phyloP scores from a whole-genome alignment of 768 basidiomycete species.

The Hygrocybe punicea region DNA sequence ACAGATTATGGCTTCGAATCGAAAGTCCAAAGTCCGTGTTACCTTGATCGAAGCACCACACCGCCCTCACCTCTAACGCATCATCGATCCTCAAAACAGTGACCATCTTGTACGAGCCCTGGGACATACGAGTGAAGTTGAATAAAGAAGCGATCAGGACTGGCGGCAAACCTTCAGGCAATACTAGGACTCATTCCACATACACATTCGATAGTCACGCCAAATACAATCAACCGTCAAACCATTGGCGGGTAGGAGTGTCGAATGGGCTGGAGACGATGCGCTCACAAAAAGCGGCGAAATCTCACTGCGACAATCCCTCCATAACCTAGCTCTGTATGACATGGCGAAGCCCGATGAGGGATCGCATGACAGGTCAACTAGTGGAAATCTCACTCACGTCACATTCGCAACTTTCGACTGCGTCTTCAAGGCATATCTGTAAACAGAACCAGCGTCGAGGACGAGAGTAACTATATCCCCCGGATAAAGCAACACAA shows the following conservation, averaged over 20 bases:
- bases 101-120: not conserved
- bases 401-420: slow-evolving; percentile 67
- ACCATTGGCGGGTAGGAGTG: slow-evolving; percentile 43
- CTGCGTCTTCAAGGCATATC: slow-evolving; percentile 63
- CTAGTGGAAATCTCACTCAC: slow-evolving; percentile 32
- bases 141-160: not conserved
- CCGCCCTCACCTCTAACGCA: not conserved
- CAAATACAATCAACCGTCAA: slow-evolving; percentile 64
- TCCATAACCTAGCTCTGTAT: slow-evolving; percentile 60
- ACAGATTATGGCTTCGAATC: not conserved
- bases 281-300: slow-evolving; percentile 56
- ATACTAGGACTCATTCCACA: slow-evolving; percentile 39
- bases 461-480: slow-evolving; percentile 65
- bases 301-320: slow-evolving; percentile 57
- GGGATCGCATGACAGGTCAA: not conserved
- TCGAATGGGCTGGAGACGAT: slow-evolving; percentile 28
- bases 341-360: not conserved
- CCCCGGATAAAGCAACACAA: slow-evolving; percentile 56
- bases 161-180: not conserved
- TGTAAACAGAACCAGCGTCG: slow-evolving; percentile 65
- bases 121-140: not conserved
- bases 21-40: not conserved
- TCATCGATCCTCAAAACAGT: not conserved
- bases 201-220: slow-evolving; percentile 61
- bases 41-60: not conserved